These are phyloP conservation scores for Syncephalastrum contaminatum DNA, from an alignment of 371 early-diverging fungal species.

Conservation along the genomic window DNA sequence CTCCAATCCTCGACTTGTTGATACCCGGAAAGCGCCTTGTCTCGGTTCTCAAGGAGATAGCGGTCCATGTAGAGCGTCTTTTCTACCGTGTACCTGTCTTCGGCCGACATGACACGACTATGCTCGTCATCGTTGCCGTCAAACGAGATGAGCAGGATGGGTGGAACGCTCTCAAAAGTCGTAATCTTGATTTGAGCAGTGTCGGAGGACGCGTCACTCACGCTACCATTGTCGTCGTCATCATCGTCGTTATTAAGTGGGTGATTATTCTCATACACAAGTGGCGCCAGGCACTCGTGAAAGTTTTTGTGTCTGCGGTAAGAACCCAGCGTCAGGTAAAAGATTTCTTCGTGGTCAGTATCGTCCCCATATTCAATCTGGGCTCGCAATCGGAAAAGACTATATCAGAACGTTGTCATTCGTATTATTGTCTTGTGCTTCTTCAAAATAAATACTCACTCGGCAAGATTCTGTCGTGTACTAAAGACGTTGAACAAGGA, in stretches of 20 bases:
- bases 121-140: slow-evolving; percentile 19
- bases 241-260: not conserved
- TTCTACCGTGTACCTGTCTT: slow-evolving; percentile 22
- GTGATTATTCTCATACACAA: slow-evolving; percentile 29
- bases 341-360: slow-evolving; percentile 17
- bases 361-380: slow-evolving; percentile 13
- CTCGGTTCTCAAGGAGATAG: slow-evolving; percentile 33
- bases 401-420: slow-evolving; percentile 5
- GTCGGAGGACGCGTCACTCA: slow-evolving; percentile 1
- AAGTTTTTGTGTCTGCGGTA: slow-evolving; percentile 23
- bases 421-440: too few species aligned
- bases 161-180: slow-evolving; percentile 36
- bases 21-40: slow-evolving; percentile 20
- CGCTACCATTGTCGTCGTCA: slow-evolving; percentile 2
- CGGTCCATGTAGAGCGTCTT: slow-evolving; percentile 42
- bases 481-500: slow-evolving; percentile 1
- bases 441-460: not conserved
- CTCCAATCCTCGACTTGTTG: slow-evolving; percentile 23
- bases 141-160: slow-evolving; percentile 31
- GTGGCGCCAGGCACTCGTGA: slow-evolving; percentile 41
- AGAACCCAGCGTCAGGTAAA: slow-evolving; percentile 18
- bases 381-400: slow-evolving; percentile 19
- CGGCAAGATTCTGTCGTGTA: not conserved
- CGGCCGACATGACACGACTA: slow-evolving; percentile 1
- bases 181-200: slow-evolving; percentile 22